Percentiles rank a stretch among this genome's conserved stretches.
Evolutionary conservation across 2,329 filamentous ascomycete genomes (phyloP).

Genomic region (Diaporthe ilicicola): DNA sequence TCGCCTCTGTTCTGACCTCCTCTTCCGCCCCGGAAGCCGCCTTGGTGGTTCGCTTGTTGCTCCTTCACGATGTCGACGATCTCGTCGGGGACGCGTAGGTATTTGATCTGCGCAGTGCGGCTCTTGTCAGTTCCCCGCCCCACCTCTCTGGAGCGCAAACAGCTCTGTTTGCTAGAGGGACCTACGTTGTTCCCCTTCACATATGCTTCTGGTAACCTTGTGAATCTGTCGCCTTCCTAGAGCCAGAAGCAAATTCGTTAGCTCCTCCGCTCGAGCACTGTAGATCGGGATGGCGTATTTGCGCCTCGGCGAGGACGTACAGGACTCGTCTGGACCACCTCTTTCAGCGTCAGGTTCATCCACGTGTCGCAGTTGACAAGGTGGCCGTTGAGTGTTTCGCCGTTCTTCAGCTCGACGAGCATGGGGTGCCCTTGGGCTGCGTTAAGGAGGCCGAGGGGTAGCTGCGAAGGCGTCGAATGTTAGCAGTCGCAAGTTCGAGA

Average conservation of each 20-base stretch:
- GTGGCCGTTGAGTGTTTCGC: slow-evolving; percentile 96
- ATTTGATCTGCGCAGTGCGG: slow-evolving; percentile 80
- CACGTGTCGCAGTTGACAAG: slow-evolving; percentile 97
- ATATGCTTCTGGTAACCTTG: slow-evolving; percentile 91
- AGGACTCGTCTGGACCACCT: slow-evolving; percentile 95
- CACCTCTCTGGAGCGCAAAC: neutral
- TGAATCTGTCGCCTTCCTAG: slow-evolving; percentile 94
- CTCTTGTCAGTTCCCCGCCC: slow-evolving; percentile 27
- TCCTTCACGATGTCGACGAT: slow-evolving; percentile 95
- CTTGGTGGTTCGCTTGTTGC: slow-evolving; percentile 75
- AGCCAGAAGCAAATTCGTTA: slow-evolving; percentile 9
- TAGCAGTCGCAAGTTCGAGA: neutral
- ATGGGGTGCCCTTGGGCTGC: slow-evolving; percentile 98
- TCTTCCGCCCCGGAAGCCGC: slow-evolving; percentile 71
- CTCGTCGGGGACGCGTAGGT: slow-evolving; percentile 93
- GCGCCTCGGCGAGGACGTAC: slow-evolving; percentile 50
- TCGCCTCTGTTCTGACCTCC: slow-evolving; percentile 64
- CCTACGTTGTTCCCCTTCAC: slow-evolving; percentile 96
- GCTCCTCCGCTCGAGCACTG: slow-evolving; percentile 10
- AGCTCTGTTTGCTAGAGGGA: slow-evolving; percentile 37
- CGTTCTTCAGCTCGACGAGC: slow-evolving; percentile 96
- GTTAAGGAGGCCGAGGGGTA: slow-evolving; percentile 85
- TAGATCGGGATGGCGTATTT: neutral
- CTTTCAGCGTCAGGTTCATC: slow-evolving; percentile 98
- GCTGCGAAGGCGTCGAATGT: slow-evolving; percentile 49